A percentile compares a stretch with the other conserved stretches of the same genome.
These are phyloP conservation scores for Phytomonas sp. DNA, from an alignment of 208 protist species.

Conservation along the genomic window DNA sequence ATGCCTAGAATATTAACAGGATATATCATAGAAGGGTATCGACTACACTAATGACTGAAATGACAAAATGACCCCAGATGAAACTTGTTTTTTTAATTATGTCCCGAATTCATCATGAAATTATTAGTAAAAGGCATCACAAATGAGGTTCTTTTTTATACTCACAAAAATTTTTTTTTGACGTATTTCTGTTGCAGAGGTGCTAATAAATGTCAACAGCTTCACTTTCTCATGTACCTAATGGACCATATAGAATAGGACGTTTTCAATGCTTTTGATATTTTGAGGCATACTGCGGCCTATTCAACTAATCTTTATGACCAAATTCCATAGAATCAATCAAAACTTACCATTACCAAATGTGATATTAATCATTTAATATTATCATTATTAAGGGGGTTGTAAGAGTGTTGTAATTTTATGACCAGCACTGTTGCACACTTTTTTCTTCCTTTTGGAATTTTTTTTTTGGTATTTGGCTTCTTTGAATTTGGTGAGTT, in stretches of 20 bases:
- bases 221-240: too few relatives aligned
- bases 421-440: constrained; percentile 4
- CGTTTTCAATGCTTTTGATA: too few relatives aligned
- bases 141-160: constrained; percentile 3
- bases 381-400: not conserved
- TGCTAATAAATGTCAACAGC: too few relatives aligned
- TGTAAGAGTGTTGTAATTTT: constrained; percentile 1
- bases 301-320: too few relatives aligned
- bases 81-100: constrained; percentile 6
- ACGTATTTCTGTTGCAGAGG: constrained; percentile 3
- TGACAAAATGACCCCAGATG: not conserved
- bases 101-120: constrained; percentile 1
- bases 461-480: constrained; percentile 4
- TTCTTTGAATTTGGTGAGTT: too few relatives aligned
- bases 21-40: not conserved
- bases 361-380: constrained; percentile 6
- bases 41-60: constrained; percentile 6
- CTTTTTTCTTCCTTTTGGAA: constrained; percentile 1
- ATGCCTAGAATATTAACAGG: constrained; percentile 1
- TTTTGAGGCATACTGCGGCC: too few relatives aligned
- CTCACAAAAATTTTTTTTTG: constrained; percentile 5
- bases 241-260: too few relatives aligned
- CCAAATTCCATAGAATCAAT: too few relatives aligned
- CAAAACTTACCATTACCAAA: too few relatives aligned
- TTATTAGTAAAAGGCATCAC: constrained; percentile 1